These are phyloP conservation scores for button mushroom (Agaricus bisporus) DNA, from an alignment of 768 basidiomycete genomes.

Conservation along the genomic window DNA sequence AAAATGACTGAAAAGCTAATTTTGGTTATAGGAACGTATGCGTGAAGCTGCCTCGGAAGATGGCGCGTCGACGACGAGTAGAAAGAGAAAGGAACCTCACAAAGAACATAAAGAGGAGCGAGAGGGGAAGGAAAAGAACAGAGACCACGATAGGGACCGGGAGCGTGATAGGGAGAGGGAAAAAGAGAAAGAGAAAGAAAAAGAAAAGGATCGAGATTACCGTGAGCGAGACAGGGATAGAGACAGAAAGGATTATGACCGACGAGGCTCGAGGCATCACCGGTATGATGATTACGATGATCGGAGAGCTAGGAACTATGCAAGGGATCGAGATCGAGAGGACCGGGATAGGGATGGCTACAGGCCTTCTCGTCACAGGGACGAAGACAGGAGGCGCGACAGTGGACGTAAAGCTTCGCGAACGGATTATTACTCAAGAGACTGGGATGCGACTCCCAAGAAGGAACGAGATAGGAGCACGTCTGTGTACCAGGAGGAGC, in stretches of 20 bases:
- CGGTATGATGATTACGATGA: conserved; percentile 47
- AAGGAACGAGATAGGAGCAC: conserved; percentile 30
- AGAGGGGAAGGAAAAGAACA: conserved; percentile 30
- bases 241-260: conserved; percentile 30
- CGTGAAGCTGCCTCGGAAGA: conserved; percentile 77
- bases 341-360: conserved; percentile 34
- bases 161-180: conserved; percentile 30
- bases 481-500: conserved; percentile 35
- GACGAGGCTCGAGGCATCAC: conserved; percentile 39
- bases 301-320: conserved; percentile 37
- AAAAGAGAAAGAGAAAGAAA: conserved; percentile 29
- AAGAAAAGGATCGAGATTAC: conserved; percentile 28
- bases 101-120: conserved; percentile 43
- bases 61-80: conserved; percentile 74
- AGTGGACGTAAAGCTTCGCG: conserved; percentile 32
- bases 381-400: conserved; percentile 43
- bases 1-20: not conserved
- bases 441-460: conserved; percentile 45
- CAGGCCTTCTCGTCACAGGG: conserved; percentile 41
- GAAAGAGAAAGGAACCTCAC: conserved; percentile 72
- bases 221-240: conserved; percentile 28
- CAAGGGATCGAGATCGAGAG: conserved; percentile 30
- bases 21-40: conserved; percentile 57
- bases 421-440: conserved; percentile 31
- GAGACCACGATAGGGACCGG: conserved; percentile 24